These are phyloP conservation scores for Trichoderma semiorbis DNA, from an alignment of 2,329 filamentous ascomycete genomes.

Conservation along the genomic window DNA sequence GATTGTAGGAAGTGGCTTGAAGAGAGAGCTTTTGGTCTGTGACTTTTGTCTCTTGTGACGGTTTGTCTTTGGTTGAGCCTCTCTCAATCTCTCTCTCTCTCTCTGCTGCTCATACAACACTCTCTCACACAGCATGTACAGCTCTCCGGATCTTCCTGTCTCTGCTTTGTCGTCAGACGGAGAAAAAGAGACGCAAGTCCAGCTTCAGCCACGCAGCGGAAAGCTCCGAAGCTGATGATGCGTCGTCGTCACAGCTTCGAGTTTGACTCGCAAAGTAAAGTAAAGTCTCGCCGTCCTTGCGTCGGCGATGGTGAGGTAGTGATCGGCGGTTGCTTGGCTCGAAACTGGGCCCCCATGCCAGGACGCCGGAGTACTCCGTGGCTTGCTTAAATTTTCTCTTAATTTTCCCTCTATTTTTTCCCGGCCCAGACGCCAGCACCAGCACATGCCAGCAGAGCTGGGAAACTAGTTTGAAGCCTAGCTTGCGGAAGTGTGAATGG, in stretches of 20 bases:
- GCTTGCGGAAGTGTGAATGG: background rate
- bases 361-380: slow-evolving; percentile 7
- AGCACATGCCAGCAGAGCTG: background rate
- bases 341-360: slow-evolving; percentile 5
- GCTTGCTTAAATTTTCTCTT: background rate
- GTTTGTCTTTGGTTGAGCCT: background rate
- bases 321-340: slow-evolving; percentile 9
- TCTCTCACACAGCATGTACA: background rate
- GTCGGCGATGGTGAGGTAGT: slow-evolving; percentile 10
- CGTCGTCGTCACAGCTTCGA: background rate
- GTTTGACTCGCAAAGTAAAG: background rate
- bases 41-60: background rate
- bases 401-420: background rate
- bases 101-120: background rate
- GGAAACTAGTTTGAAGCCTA: background rate
- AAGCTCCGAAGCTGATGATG: background rate
- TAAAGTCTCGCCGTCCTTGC: background rate
- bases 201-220: background rate
- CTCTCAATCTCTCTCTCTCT: background rate
- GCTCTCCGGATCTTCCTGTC: background rate
- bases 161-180: background rate
- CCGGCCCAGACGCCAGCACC: background rate
- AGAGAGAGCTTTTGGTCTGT: background rate
- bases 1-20: slow-evolving; percentile 6
- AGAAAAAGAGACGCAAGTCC: background rate